These are phyloP conservation scores for Diaporthe batatas DNA, from an alignment of 2,329 filamentous ascomycete species.

Conservation along the genomic window DNA sequence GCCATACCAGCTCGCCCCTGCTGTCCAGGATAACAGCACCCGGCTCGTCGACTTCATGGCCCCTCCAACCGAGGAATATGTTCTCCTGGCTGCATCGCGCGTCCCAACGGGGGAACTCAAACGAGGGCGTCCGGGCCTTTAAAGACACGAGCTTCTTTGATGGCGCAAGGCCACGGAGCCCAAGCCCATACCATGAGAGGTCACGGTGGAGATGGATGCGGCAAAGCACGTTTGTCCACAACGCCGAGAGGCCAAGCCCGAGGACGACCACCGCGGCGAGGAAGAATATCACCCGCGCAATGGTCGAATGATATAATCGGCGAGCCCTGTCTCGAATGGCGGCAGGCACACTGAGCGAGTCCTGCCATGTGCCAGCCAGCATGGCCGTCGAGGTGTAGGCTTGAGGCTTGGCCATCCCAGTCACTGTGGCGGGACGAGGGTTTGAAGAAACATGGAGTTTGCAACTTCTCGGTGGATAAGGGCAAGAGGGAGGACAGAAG, in stretches of 20 bases:
- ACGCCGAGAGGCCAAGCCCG: constrained; percentile 24
- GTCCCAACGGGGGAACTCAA: constrained; percentile 44
- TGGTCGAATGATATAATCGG: not conserved
- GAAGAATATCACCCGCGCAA: constrained; percentile 9
- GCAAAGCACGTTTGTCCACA: constrained; percentile 37
- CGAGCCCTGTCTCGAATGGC: constrained; percentile 1
- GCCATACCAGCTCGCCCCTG: constrained; percentile 47
- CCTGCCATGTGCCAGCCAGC: not conserved
- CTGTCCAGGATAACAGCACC: constrained; percentile 47
- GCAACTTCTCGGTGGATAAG: not conserved
- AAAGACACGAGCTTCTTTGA: constrained; percentile 42
- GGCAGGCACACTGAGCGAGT: not conserved
- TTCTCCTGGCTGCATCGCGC: constrained; percentile 42
- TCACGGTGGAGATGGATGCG: constrained; percentile 39
- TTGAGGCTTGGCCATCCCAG: constrained; percentile 19
- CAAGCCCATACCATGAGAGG: constrained; percentile 41
- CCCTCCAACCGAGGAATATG: constrained; percentile 42
- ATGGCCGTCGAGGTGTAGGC: constrained; percentile 6
- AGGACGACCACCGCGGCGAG: constrained; percentile 20
- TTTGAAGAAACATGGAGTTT: not conserved
- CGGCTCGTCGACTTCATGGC: constrained; percentile 42
- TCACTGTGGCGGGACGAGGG: constrained; percentile 14
- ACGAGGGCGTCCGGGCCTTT: constrained; percentile 33
- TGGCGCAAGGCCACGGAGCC: constrained; percentile 38
- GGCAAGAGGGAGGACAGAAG: not conserved